These are phyloP conservation scores for Aureobasidium sp. DNA, from an alignment of 2,329 filamentous ascomycete species.

Conservation along the genomic window DNA sequence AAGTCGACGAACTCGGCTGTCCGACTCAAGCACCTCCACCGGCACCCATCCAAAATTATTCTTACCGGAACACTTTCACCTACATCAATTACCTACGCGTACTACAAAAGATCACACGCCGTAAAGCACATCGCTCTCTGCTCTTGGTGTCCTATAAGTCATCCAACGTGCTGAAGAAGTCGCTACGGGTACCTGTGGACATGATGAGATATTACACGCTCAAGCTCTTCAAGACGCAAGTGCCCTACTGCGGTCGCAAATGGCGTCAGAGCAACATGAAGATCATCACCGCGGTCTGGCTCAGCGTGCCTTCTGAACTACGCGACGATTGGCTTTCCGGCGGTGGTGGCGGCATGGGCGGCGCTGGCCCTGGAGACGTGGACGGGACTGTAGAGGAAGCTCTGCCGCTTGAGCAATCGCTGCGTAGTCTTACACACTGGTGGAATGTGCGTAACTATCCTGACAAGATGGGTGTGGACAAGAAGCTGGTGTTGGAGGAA, in stretches of 20 bases:
- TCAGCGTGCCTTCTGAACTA: conserved; percentile 86
- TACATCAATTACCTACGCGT: conserved; percentile 92
- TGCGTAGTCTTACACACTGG: conserved; percentile 88
- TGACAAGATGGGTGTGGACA: conserved; percentile 58
- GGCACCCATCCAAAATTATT: conserved; percentile 80
- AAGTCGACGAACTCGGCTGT: conserved; percentile 82
- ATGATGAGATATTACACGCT: conserved; percentile 87
- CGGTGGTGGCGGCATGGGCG: conserved; percentile 42
- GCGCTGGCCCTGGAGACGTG: conserved; percentile 52
- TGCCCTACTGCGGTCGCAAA: conserved; percentile 95
- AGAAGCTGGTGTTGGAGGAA: conserved; percentile 35
- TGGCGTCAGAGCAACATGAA: conserved; percentile 99
- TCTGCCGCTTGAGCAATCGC: conserved; percentile 81
- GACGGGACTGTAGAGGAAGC: conserved; percentile 93
- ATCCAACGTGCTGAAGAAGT: conserved; percentile 83
- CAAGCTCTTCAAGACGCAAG: conserved; percentile 97
- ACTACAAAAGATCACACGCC: conserved; percentile 94
- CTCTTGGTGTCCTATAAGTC: conserved; percentile 94
- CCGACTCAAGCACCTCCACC: conserved; percentile 63
- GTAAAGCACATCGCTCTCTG: conserved; percentile 90
- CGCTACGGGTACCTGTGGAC: conserved; percentile 81
- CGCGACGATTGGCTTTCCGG: conserved; percentile 93
- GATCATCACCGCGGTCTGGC: conserved; percentile 92
- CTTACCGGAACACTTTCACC: conserved; percentile 89
- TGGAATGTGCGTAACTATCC: conserved; percentile 80